Evolutionary conservation across 768 basidiomycete genomes (phyloP).

Genomic region (Austroboletus festivus): DNA sequence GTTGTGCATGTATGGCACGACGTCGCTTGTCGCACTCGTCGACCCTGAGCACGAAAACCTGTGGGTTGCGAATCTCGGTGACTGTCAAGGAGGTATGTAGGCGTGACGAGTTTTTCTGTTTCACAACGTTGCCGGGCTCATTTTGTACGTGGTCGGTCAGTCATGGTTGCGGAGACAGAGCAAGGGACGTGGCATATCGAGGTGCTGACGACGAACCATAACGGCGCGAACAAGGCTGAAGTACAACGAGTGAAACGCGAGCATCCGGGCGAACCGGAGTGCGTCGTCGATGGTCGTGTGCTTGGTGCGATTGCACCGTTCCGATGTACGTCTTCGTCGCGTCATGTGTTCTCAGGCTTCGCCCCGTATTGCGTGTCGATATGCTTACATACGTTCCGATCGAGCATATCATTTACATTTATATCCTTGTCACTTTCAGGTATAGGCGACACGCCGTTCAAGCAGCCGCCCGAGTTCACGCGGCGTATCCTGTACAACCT

Average conservation of each 20-base stretch:
- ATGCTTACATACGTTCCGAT: slow-evolving; percentile 6
- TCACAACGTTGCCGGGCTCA: neutral
- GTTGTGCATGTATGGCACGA: slow-evolving; percentile 78
- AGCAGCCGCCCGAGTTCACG: slow-evolving; percentile 68
- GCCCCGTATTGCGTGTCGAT: slow-evolving; percentile 4
- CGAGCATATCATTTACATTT: neutral
- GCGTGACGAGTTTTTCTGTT: slow-evolving; percentile 19
- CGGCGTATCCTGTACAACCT: slow-evolving; percentile 65
- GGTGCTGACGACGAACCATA: slow-evolving; percentile 62
- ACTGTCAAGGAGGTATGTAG: slow-evolving; percentile 75
- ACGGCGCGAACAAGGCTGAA: slow-evolving; percentile 66
- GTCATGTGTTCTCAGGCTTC: slow-evolving; percentile 10
- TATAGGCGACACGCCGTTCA: slow-evolving; percentile 69
- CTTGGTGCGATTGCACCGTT: slow-evolving; percentile 77
- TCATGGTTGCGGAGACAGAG: slow-evolving; percentile 48
- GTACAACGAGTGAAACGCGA: slow-evolving; percentile 58
- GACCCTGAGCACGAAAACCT: slow-evolving; percentile 67
- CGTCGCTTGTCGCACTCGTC: slow-evolving; percentile 68
- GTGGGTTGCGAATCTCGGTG: slow-evolving; percentile 80
- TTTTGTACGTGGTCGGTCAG: slow-evolving; percentile 31
- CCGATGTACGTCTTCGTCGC: slow-evolving; percentile 61
- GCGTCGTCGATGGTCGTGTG: slow-evolving; percentile 61
- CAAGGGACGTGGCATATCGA: slow-evolving; percentile 57
- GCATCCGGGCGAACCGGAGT: slow-evolving; percentile 71
- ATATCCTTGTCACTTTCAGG: too few relatives aligned